These are phyloP conservation scores for Plectosphaerella plurivora DNA, from an alignment of 2,329 filamentous ascomycete genomes.

Conservation along the genomic window DNA sequence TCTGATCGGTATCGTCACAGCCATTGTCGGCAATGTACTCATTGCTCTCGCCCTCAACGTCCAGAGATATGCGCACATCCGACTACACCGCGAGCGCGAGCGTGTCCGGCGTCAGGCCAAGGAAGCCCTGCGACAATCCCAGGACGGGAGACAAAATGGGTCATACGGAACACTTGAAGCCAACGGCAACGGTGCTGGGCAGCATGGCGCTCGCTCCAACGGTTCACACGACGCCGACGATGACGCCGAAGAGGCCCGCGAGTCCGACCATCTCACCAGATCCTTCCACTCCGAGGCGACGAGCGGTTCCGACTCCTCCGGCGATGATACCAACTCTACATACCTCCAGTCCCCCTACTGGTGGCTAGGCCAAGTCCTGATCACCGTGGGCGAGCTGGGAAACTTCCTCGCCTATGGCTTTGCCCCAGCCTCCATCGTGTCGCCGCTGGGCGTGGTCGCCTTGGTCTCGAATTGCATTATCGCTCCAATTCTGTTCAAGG, in stretches of 20 bases:
- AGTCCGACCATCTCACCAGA: conserved; percentile 47
- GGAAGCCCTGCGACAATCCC: conserved; percentile 44
- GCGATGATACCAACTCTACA: conserved; percentile 44
- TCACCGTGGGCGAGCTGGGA: conserved; percentile 87
- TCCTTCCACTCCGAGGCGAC: conserved; percentile 43
- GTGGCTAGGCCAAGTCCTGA: conserved; percentile 92
- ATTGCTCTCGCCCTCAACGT: conserved; percentile 96
- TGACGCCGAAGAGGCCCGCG: conserved; percentile 35
- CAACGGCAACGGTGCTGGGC: conserved; percentile 19
- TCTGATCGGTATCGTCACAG: conserved; percentile 88
- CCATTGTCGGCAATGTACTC: conserved; percentile 86
- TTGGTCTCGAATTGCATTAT: conserved; percentile 96
- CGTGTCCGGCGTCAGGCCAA: conserved; percentile 51
- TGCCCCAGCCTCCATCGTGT: conserved; percentile 94
- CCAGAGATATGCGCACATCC: conserved; percentile 90
- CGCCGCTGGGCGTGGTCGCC: conserved; percentile 92
- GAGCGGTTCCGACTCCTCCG: conserved; percentile 29
- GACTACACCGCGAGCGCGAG: conserved; percentile 67
- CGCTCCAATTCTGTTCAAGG: conserved; percentile 89
- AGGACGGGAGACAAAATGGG: conserved; percentile 18
- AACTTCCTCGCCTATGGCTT: conserved; percentile 98
- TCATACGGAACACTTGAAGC: background rate
- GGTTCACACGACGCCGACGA: conserved; percentile 23
- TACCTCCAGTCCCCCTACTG: conserved; percentile 92
- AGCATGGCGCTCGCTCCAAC: conserved; percentile 16